These are phyloP conservation scores for Salvia rosmarinus DNA, from an alignment of 257 asterid genomes.

Conservation along the genomic window DNA sequence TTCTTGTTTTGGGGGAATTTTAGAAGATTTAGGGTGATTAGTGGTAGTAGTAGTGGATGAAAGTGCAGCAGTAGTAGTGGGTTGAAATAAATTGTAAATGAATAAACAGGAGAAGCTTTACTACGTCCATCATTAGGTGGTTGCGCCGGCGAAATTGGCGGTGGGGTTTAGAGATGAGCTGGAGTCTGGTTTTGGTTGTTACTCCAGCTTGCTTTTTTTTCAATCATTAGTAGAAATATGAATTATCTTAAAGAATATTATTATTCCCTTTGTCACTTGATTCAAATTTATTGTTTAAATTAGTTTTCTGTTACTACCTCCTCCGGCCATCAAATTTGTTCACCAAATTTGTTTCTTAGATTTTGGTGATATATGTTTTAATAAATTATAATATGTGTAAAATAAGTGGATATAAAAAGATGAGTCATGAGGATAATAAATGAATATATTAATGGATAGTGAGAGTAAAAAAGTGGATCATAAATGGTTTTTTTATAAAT, in stretches of 20 bases:
- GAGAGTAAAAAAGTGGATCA: too few relatives aligned
- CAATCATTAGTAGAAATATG: background rate
- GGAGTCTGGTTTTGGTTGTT: constrained; percentile 45
- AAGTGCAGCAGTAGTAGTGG: constrained; percentile 3
- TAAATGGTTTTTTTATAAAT: too few relatives aligned
- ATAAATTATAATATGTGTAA: too few relatives aligned
- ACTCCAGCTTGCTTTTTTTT: constrained; percentile 35
- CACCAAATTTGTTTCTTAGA: too few relatives aligned
- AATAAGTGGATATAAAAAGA: too few relatives aligned
- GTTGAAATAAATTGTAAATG: background rate
- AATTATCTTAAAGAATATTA: constrained; percentile 13
- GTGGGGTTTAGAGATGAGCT: constrained; percentile 22
- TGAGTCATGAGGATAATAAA: too few relatives aligned
- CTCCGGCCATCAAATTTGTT: too few relatives aligned
- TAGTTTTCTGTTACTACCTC: too few relatives aligned
- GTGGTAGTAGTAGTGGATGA: background rate
- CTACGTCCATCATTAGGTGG: background rate
- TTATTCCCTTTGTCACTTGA: background rate
- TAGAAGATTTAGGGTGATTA: background rate
- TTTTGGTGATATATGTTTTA: too few relatives aligned
- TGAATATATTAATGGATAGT: too few relatives aligned
- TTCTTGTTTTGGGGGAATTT: background rate
- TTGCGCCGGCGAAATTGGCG: background rate
- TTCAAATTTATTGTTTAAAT: too few relatives aligned
- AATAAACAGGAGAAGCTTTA: background rate